Evolutionary conservation across 1,284 basidiomycete species (phyloP).

Genomic region (Hypsizygus ulmarius): DNA sequence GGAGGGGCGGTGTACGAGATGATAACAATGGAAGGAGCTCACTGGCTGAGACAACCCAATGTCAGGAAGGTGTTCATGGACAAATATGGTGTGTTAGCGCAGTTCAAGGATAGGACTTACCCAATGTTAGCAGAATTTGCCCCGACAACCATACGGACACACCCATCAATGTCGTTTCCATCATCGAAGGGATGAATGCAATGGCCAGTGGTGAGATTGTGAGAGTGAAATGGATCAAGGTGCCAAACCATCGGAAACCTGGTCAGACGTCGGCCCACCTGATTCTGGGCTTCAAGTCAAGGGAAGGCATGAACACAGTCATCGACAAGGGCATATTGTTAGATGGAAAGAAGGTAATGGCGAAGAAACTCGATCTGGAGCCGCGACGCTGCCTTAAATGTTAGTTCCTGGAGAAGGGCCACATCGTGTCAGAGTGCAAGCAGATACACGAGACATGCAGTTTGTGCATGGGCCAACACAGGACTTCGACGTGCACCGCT

Average conservation of each 20-base stretch:
- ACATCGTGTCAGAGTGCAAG: constrained; percentile 5
- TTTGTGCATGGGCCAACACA: not conserved
- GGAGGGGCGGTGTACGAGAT: not conserved
- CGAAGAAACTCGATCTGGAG: constrained; percentile 9
- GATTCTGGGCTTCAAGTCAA: too few relatives aligned
- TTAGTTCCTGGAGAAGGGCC: constrained; percentile 2
- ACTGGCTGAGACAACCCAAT: not conserved
- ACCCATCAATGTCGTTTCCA: too few relatives aligned
- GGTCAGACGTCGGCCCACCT: too few relatives aligned
- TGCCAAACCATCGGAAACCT: too few relatives aligned
- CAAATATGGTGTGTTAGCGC: not conserved
- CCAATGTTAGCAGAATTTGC: not conserved
- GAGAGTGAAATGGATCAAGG: too few relatives aligned
- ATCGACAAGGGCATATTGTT: constrained; percentile 6
- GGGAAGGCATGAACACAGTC: not conserved
- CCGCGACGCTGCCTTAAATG: constrained; percentile 10
- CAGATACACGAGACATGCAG: constrained; percentile 4
- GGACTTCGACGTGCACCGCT: not conserved
- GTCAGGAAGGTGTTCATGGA: not conserved
- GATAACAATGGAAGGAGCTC: not conserved
- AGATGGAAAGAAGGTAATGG: constrained; percentile 4
- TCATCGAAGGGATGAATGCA: too few relatives aligned
- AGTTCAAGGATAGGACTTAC: not conserved
- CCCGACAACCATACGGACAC: not conserved
- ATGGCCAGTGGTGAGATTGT: too few relatives aligned